Evolutionary conservation across 1,139 yeast genomes (phyloP).

Genomic region (Sugiyamaella japonica): DNA sequence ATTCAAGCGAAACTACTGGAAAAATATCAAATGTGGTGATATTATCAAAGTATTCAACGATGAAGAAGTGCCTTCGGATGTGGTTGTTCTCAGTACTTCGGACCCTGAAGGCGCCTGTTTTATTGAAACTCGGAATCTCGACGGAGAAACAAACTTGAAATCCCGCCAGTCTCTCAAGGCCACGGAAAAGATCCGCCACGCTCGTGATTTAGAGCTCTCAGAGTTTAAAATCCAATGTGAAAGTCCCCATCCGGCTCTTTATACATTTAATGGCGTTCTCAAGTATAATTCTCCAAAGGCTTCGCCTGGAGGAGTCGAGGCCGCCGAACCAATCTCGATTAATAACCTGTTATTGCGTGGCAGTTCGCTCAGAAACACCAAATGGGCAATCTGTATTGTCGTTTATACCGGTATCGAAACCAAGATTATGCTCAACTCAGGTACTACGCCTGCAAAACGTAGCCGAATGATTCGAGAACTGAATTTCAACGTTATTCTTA

Average conservation of each 20-base stretch:
- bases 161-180: conserved; percentile 69
- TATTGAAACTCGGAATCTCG: conserved; percentile 90
- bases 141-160: conserved; percentile 94
- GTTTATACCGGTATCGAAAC: conserved; percentile 90
- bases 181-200: conserved; percentile 61
- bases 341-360: conserved; percentile 86
- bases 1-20: conserved; percentile 78
- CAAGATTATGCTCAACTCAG: conserved; percentile 91
- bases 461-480: conserved; percentile 82
- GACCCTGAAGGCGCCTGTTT: conserved; percentile 90
- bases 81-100: conserved; percentile 75
- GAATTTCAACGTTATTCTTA: conserved; percentile 76
- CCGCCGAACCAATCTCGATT: conserved; percentile 65
- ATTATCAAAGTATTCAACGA: conserved; percentile 78
- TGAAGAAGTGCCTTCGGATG: conserved; percentile 93
- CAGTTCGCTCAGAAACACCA: conserved; percentile 82
- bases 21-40: conserved; percentile 85
- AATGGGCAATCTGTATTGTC: conserved; percentile 92
- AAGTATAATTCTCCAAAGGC: conserved; percentile 45
- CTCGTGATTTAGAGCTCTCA: conserved; percentile 68
- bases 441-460: conserved; percentile 85
- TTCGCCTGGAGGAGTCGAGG: not conserved
- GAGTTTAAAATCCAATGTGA: conserved; percentile 86
- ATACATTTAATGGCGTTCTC: conserved; percentile 76
- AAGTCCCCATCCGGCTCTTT: conserved; percentile 82